A percentile compares a stretch with the other conserved stretches of the same genome.
These are phyloP conservation scores for Backusella macrospora DNA, from an alignment of 192 early-diverging fungal genomes.

Conservation along the genomic window DNA sequence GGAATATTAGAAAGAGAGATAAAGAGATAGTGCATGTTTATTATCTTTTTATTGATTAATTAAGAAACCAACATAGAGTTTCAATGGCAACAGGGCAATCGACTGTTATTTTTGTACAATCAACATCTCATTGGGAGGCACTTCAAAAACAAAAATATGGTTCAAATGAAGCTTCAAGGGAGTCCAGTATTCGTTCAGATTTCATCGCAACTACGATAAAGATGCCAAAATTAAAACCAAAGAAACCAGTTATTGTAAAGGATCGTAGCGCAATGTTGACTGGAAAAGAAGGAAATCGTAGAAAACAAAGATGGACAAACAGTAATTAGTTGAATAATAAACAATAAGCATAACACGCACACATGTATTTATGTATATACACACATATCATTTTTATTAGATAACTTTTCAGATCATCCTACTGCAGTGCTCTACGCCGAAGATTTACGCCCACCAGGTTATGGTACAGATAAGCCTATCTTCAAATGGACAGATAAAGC, in stretches of 20 bases:
- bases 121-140: constrained; percentile 17
- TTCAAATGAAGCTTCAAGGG: background rate
- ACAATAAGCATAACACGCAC: background rate
- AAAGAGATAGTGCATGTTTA: too few species aligned
- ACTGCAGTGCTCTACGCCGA: constrained; percentile 50
- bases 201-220: constrained; percentile 15
- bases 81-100: constrained; percentile 15
- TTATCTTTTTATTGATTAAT: background rate
- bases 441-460: constrained; percentile 55
- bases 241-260: constrained; percentile 37
- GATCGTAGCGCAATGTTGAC: constrained; percentile 47
- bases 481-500: constrained; percentile 3
- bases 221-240: constrained; percentile 38
- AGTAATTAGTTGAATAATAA: constrained; percentile 43
- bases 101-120: constrained; percentile 25
- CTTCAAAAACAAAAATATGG: constrained; percentile 2
- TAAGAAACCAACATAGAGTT: background rate
- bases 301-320: constrained; percentile 55
- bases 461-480: constrained; percentile 15
- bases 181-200: too few species aligned
- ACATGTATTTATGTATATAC: background rate
- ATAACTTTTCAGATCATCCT: constrained; percentile 59
- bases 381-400: constrained; percentile 34
- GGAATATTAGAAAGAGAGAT: too few species aligned
- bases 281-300: constrained; percentile 51